A percentile compares a stretch with the other conserved stretches of the same genome.
phyloP scores from a whole-genome alignment of 2,329 filamentous ascomycete species.

The Xylariaceae sp. region DNA sequence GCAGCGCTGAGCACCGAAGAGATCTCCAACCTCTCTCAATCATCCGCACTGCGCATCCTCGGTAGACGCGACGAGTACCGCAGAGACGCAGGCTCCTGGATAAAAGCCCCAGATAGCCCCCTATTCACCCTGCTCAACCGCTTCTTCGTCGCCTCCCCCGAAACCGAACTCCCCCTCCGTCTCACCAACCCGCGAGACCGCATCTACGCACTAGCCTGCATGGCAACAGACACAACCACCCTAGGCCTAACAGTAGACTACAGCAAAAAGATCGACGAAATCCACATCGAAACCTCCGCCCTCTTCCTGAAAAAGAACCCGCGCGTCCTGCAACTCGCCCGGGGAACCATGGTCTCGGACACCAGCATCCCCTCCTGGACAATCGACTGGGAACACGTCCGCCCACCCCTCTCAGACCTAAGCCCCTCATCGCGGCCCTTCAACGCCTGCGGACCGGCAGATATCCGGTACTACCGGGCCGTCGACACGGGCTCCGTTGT shows the following conservation, averaged over 20 bases:
- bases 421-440: slow-evolving; percentile 9
- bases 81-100: slow-evolving; percentile 14
- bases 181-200: slow-evolving; percentile 15
- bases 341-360: slow-evolving; percentile 1
- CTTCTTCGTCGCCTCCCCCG: slow-evolving; percentile 6
- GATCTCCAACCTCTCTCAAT: slow-evolving; percentile 22
- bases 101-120: slow-evolving; percentile 15
- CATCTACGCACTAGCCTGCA: slow-evolving; percentile 16
- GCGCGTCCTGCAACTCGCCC: slow-evolving; percentile 13
- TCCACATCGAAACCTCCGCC: slow-evolving; percentile 18
- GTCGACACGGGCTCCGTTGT: neutral
- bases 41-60: slow-evolving; percentile 18
- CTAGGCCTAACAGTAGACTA: slow-evolving; percentile 16
- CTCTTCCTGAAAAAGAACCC: slow-evolving; percentile 15
- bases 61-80: slow-evolving; percentile 19
- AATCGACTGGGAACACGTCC: slow-evolving; percentile 21
- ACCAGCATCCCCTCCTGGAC: slow-evolving; percentile 18
- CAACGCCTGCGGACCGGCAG: slow-evolving; percentile 22
- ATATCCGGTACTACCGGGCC: slow-evolving; percentile 21
- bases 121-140: slow-evolving; percentile 18
- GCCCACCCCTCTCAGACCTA: slow-evolving; percentile 11
- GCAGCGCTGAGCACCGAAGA: slow-evolving; percentile 16
- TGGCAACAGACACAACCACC: slow-evolving; percentile 14
- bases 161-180: neutral
- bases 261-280: slow-evolving; percentile 3